phyloP scores from a whole-genome alignment of 192 early-diverging fungal species.

The Coemansia sp. region DNA sequence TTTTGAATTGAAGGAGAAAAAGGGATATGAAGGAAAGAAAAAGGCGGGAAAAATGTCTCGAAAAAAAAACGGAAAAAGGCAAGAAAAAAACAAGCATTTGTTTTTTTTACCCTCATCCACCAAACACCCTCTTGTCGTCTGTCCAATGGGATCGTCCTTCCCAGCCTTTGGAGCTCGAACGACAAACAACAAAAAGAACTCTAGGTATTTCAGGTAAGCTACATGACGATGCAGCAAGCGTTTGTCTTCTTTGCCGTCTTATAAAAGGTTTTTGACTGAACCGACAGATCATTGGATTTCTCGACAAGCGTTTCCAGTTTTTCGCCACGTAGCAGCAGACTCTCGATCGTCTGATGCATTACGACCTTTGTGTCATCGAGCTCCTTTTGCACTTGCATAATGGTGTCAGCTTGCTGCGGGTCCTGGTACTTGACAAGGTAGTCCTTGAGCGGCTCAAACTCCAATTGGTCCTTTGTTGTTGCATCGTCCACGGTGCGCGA shows the following conservation, averaged over 20 bases:
- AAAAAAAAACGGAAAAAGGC: slow-evolving; percentile 1
- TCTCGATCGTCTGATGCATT: slow-evolving; percentile 93
- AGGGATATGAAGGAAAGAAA: slow-evolving; percentile 7
- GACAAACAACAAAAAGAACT: not conserved
- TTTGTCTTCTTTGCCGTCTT: slow-evolving; percentile 89
- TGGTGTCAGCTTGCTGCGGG: slow-evolving; percentile 86
- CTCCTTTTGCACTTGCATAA: slow-evolving; percentile 92
- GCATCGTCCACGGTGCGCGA: slow-evolving; percentile 38
- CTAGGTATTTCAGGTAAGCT: not conserved
- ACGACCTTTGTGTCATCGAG: slow-evolving; percentile 96
- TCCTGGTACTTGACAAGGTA: slow-evolving; percentile 86
- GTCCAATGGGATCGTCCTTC: too few relatives aligned
- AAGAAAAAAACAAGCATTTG: not conserved
- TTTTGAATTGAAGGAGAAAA: not conserved
- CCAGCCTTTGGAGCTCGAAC: too few relatives aligned
- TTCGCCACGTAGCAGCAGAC: slow-evolving; percentile 82
- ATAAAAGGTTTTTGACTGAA: slow-evolving; percentile 94
- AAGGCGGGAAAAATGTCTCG: slow-evolving; percentile 1
- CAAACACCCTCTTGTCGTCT: too few relatives aligned
- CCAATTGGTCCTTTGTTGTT: slow-evolving; percentile 27
- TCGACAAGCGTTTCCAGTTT: slow-evolving; percentile 87
- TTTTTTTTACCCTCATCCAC: too few relatives aligned
- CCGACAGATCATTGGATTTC: slow-evolving; percentile 77
- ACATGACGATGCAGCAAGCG: slow-evolving; percentile 53
- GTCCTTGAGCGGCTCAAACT: slow-evolving; percentile 70